Percentiles rank a stretch among this genome's conserved stretches.
Evolutionary conservation across 2,329 filamentous ascomycete species (phyloP).

Genomic region (Colletotrichum viniferum): DNA sequence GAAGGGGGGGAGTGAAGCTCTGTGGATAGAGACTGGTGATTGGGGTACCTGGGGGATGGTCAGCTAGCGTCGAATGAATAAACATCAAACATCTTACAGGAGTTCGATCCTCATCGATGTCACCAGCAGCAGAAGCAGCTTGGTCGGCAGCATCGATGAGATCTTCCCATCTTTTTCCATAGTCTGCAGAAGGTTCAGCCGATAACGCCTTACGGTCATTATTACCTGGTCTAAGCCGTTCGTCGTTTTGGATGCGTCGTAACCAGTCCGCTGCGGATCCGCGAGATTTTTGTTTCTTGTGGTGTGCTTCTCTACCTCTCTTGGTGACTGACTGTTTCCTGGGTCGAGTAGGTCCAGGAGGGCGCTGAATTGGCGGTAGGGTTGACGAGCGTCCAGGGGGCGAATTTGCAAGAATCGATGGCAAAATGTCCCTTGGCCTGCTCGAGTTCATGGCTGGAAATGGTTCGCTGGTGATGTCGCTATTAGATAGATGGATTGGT

Average conservation of each 20-base stretch:
- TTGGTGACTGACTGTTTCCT: conserved; percentile 89
- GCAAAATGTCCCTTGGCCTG: conserved; percentile 76
- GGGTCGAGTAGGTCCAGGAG: conserved; percentile 72
- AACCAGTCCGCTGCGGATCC: conserved; percentile 73
- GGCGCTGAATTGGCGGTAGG: conserved; percentile 80
- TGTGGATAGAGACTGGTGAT: conserved; percentile 67
- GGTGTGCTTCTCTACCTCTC: conserved; percentile 74
- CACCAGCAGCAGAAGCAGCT: conserved; percentile 85
- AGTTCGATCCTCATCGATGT: conserved; percentile 87
- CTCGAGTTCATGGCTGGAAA: conserved; percentile 66
- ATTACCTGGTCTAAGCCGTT: conserved; percentile 68
- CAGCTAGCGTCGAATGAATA: not conserved
- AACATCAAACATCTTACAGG: conserved; percentile 62
- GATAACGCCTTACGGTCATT: conserved; percentile 84
- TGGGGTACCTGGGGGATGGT: conserved; percentile 57
- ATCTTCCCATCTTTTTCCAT: conserved; percentile 94
- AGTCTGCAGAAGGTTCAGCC: conserved; percentile 80
- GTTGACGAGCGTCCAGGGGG: conserved; percentile 88
- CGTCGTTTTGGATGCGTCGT: conserved; percentile 62
- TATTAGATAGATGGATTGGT: conserved; percentile 62
- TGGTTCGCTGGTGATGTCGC: conserved; percentile 75
- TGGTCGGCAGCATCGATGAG: conserved; percentile 83
- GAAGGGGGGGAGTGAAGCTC: conserved; percentile 66
- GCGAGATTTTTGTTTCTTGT: conserved; percentile 78
- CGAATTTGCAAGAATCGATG: conserved; percentile 81